Conservation (phyloP, 306 rosid genomes). For the Gleditsia sinensis region DNA sequence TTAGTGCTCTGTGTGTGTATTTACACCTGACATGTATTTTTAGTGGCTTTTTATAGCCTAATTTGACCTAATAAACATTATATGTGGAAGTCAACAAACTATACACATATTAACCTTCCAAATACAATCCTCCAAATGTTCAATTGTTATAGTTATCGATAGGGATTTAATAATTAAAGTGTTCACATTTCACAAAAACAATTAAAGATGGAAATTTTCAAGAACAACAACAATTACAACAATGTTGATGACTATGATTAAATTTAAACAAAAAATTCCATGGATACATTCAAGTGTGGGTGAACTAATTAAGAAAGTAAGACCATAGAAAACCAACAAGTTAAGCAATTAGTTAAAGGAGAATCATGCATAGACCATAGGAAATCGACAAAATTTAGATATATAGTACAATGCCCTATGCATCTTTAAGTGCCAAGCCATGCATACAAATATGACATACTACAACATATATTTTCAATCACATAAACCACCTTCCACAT, state of each 20-base stretch:
- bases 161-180: not conserved
- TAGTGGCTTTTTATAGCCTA: not conserved
- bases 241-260: not conserved
- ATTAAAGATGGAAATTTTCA: constrained; percentile 3
- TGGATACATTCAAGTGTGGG: not conserved
- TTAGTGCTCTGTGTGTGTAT: not conserved
- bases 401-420: not conserved
- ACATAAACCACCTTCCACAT: not conserved
- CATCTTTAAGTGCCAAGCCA: not conserved
- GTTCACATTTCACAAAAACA: not conserved
- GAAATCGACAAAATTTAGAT: not conserved
- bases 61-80: not conserved
- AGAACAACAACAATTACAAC: not conserved
- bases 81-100: not conserved
- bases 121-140: not conserved
- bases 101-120: not conserved
- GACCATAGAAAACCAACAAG: not conserved
- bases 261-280: not conserved
- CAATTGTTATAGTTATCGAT: not conserved
- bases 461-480: not conserved
- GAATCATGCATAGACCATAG: not conserved
- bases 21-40: too few relatives aligned
- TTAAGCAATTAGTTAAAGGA: not conserved
- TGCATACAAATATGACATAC: not conserved
- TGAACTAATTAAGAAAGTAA: not conserved